Base-by-base conservation (phyloP, 208 protist species). In the Leishmania arabica region DNA sequence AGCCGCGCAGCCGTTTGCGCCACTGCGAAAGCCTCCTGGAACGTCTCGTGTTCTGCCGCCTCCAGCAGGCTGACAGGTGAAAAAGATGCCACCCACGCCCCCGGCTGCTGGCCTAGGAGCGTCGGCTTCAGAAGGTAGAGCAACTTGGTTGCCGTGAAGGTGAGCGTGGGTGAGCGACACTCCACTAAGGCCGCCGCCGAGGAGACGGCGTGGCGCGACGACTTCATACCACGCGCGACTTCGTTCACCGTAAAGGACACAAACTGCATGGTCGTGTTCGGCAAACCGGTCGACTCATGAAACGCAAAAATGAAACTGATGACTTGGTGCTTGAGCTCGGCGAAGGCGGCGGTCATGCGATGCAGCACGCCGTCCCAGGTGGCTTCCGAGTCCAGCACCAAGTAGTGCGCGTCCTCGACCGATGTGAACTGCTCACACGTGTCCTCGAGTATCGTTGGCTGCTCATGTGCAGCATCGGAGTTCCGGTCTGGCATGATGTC, bases 261-360 rank as follows among this genome's bases (percentile, higher is more conserved):
- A 73, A 97, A 94, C 78, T 95, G 92, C 74, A 95, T 82, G 2
- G 93, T 97, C 8, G 91, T 92, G 82, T 95, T 95, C 1, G 89
- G 87, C 51, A 87, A 71, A n/a, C 82, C 82, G 6, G 82, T 86
- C 7, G 82, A 82, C 34, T 76, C 60, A 62, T 81, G 82, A 53
- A 91, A 95, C 3, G 80, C 65, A 47, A 96, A 83, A 75, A 93
- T 92, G 73, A 94, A 88, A 70, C 88, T 93, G 79, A 90, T 88
- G 19, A 96, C 69, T 34, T 93, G 89, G 69, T 94, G 91, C 60
- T 89, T 83, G 58, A 84, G 77, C 17, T 82, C 78, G 0, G 79
- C 56, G 17, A 88, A 82, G 27, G 65, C 70, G n/a, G 51, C 40
- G 2, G 58, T 53, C 60, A 88, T 58, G 19, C 75, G 76, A 6